Percentiles rank a stretch among this genome's conserved stretches.
Evolutionary conservation across 495 filamentous ascomycete species (phyloP).

Genomic region (Polyplosphaeria fusca): DNA sequence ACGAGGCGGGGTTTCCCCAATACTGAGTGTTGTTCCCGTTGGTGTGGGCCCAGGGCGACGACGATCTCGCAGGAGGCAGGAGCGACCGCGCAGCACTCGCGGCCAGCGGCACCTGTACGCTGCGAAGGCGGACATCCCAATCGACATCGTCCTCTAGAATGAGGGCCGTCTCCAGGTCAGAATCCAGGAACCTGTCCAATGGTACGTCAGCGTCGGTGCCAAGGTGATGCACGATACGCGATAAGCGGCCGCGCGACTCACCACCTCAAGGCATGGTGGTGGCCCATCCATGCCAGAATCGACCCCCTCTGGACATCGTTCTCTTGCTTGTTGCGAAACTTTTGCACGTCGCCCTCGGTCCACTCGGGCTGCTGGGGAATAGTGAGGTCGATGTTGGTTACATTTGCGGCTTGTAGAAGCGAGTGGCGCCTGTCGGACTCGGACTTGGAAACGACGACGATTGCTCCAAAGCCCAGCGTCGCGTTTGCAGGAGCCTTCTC

Average conservation of each 20-base stretch:
- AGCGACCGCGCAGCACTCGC: slow-evolving; percentile 34
- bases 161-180: slow-evolving; percentile 45
- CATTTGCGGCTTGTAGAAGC: slow-evolving; percentile 38
- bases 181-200: slow-evolving; percentile 40
- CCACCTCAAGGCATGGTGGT: slow-evolving; percentile 39
- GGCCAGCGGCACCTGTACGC: slow-evolving; percentile 36
- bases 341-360: slow-evolving; percentile 36
- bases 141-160: slow-evolving; percentile 51
- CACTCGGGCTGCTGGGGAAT: slow-evolving; percentile 40
- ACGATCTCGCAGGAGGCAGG: slow-evolving; percentile 14
- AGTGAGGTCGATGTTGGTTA: slow-evolving; percentile 39
- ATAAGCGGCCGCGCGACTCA: background rate
- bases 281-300: slow-evolving; percentile 40
- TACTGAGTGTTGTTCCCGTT: slow-evolving; percentile 30
- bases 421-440: slow-evolving; percentile 33
- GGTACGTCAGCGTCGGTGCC: slow-evolving; percentile 3
- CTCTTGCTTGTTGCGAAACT: slow-evolving; percentile 27
- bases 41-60: slow-evolving; percentile 10
- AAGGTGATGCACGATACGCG: background rate
- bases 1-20: slow-evolving; percentile 36
- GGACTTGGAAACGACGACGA: slow-evolving; percentile 37
- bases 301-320: slow-evolving; percentile 32
- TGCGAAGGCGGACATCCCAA: slow-evolving; percentile 45
- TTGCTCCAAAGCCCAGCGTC: slow-evolving; percentile 36
- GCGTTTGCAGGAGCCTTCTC: slow-evolving; percentile 19